A percentile compares a stretch with the other conserved stretches of the same genome.
phyloP scores from a whole-genome alignment of 2,329 filamentous ascomycete genomes.

The Paraconiothyrium brasiliense region DNA sequence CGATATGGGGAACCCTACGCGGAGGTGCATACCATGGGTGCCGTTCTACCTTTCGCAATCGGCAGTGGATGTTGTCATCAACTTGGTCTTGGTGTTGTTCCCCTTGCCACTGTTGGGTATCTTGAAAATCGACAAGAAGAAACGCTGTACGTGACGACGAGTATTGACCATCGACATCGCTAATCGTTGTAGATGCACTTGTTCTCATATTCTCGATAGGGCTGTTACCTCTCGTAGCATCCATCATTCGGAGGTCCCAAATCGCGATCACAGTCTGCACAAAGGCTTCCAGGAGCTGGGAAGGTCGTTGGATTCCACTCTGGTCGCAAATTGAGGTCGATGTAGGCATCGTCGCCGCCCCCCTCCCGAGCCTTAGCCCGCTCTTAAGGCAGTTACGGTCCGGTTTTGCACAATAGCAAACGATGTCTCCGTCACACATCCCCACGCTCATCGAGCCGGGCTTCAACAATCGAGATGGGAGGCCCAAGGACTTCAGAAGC shows the following conservation, averaged over 20 bases:
- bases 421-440: conserved; percentile 25
- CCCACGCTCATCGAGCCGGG: conserved; percentile 24
- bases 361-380: conserved; percentile 37
- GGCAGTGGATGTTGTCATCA: conserved; percentile 37
- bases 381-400: conserved; percentile 34
- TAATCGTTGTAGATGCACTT: conserved; percentile 29
- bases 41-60: conserved; percentile 34
- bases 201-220: conserved; percentile 39
- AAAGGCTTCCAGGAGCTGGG: conserved; percentile 28
- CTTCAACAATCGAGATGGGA: not conserved
- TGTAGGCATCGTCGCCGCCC: conserved; percentile 38
- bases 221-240: conserved; percentile 37
- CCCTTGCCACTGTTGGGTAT: conserved; percentile 35
- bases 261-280: conserved; percentile 30
- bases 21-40: conserved; percentile 30
- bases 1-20: conserved; percentile 26
- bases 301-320: conserved; percentile 38
- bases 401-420: conserved; percentile 16
- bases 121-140: conserved; percentile 36
- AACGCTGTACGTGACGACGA: conserved; percentile 30
- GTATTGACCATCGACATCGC: not conserved
- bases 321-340: conserved; percentile 46
- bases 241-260: conserved; percentile 38
- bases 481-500: conserved; percentile 6
- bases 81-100: conserved; percentile 34